phyloP scores from a whole-genome alignment of 257 asterid species.

The Apocynum venetum region DNA sequence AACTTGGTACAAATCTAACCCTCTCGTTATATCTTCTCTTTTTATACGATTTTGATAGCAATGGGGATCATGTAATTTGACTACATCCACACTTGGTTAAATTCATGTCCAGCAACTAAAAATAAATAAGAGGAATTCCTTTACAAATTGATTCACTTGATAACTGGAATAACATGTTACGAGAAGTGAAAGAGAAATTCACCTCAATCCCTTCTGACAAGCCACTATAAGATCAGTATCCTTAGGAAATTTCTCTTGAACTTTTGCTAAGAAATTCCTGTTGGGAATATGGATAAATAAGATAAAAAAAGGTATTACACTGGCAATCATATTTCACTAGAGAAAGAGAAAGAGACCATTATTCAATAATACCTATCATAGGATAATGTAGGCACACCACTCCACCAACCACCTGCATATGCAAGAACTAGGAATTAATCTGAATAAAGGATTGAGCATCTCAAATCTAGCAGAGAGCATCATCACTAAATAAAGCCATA shows the following conservation, averaged over 20 bases:
- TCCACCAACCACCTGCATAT: slow-evolving; percentile 95
- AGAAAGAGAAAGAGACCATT: slow-evolving; percentile 1
- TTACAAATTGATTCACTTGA: not conserved
- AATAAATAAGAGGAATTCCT: not conserved
- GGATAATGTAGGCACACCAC: slow-evolving; percentile 80
- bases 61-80: not conserved
- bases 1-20: not conserved
- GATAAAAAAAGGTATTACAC: not conserved
- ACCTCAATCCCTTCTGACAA: slow-evolving; percentile 98
- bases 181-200: slow-evolving; percentile 27
- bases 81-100: not conserved
- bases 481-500: not conserved
- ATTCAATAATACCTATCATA: slow-evolving; percentile 48
- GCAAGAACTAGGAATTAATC: not conserved
- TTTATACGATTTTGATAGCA: not conserved
- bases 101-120: not conserved
- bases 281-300: slow-evolving; percentile 18
- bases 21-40: not conserved
- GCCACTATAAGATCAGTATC: slow-evolving; percentile 85
- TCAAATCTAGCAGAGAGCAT: not conserved
- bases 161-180: not conserved
- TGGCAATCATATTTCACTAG: not conserved
- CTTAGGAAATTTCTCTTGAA: slow-evolving; percentile 66
- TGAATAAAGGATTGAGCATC: not conserved
- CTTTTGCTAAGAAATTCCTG: slow-evolving; percentile 65